Conservation (phyloP, 495 filamentous ascomycete genomes). For the Penicillium lagena region DNA sequence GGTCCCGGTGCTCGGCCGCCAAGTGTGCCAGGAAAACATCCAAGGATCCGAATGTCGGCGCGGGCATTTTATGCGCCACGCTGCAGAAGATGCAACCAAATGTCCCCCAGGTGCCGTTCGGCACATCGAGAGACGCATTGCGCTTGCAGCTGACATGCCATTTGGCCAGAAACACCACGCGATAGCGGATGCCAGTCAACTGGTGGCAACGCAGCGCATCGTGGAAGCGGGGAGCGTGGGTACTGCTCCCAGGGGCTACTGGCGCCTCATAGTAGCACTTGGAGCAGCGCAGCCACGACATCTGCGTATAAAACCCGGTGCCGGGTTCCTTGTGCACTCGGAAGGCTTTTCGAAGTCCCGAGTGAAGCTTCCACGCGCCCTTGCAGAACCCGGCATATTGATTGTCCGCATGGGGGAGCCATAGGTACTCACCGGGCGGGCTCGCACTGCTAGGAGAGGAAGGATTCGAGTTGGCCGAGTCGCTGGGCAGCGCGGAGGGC, state of each 20-base stretch:
- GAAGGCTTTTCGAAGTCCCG: conserved; percentile 28
- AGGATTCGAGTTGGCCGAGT: not conserved
- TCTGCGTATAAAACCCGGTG: conserved; percentile 24
- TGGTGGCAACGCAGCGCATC: conserved; percentile 15
- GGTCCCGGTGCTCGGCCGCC: conserved; percentile 17
- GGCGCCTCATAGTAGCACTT: conserved; percentile 39
- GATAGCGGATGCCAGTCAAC: conserved; percentile 34
- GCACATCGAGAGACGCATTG: conserved; percentile 2
- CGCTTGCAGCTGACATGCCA: conserved; percentile 31
- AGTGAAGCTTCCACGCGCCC: conserved; percentile 41
- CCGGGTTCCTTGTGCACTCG: conserved; percentile 26
- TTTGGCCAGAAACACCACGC: conserved; percentile 47
- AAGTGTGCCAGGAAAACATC: conserved; percentile 41
- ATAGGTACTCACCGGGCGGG: not conserved
- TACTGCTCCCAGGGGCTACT: conserved; percentile 3
- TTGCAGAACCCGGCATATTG: conserved; percentile 46
- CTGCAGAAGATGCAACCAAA: conserved; percentile 45
- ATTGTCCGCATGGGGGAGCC: conserved; percentile 34
- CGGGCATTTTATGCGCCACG: conserved; percentile 24
- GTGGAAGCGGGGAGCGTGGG: conserved; percentile 14
- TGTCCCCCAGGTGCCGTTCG: conserved; percentile 5
- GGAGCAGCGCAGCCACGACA: conserved; percentile 32
- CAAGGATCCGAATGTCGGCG: conserved; percentile 28
- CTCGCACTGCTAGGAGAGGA: not conserved
- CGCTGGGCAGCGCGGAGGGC: too few species aligned